phyloP scores from a whole-genome alignment of 345 rosid species.

The Syzygium grande region DNA sequence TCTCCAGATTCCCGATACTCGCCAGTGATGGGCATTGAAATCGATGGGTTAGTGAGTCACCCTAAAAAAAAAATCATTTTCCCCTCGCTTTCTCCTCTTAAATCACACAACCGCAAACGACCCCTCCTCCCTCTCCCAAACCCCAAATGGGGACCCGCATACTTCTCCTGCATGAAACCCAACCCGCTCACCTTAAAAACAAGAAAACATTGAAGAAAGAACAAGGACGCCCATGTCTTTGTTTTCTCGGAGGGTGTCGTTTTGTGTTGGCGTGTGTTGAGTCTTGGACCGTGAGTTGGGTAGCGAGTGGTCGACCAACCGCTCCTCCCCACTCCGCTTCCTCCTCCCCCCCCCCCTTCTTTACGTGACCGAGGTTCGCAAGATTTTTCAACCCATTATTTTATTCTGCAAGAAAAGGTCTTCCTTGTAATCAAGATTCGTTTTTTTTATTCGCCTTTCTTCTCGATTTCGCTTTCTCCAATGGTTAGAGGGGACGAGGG shows the following conservation, averaged over 20 bases:
- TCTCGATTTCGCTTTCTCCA: neutral
- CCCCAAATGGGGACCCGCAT: neutral
- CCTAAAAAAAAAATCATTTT: neutral
- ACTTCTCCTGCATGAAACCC: neutral
- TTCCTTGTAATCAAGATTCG: neutral
- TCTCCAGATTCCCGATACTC: neutral
- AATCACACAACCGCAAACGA: neutral
- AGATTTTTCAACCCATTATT: neutral
- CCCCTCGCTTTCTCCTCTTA: neutral
- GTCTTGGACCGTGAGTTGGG: neutral
- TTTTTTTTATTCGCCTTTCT: neutral
- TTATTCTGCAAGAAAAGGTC: neutral
- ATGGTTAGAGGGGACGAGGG: neutral
- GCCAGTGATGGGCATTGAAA: neutral
- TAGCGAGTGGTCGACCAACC: constrained; percentile 1
- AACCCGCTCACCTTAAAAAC: neutral
- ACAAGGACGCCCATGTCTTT: neutral
- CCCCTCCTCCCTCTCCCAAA: neutral
- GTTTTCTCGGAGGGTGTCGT: neutral
- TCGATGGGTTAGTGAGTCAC: neutral
- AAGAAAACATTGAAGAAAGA: neutral
- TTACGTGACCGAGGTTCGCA: neutral
- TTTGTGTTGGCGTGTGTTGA: neutral
- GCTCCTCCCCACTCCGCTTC: neutral
- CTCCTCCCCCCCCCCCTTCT: neutral